These are phyloP conservation scores for Angomonas ambiguus DNA, from an alignment of 208 protist genomes.

Conservation along the genomic window DNA sequence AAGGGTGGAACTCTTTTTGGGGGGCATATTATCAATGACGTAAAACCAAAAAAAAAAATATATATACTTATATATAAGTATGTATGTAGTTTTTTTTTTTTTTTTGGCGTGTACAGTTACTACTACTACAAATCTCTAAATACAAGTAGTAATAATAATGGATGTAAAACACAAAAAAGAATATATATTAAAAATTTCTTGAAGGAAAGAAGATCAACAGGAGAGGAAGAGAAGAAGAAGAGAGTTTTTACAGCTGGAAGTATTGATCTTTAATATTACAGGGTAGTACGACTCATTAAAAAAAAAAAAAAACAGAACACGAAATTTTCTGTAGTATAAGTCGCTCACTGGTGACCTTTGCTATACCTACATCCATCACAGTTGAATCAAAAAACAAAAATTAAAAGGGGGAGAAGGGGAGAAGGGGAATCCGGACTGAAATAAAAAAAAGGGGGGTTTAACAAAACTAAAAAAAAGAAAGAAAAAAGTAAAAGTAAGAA, in stretches of 20 bases:
- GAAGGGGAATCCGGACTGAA: too few species aligned
- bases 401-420: too few species aligned
- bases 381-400: background rate
- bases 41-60: conserved; percentile 1
- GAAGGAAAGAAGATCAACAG: too few species aligned
- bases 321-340: background rate
- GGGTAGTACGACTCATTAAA: too few species aligned
- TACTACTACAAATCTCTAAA: background rate
- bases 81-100: background rate
- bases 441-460: background rate
- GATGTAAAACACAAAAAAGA: background rate
- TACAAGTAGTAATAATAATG: background rate
- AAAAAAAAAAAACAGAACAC: background rate
- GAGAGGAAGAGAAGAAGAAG: background rate
- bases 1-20: conserved; percentile 1
- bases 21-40: background rate
- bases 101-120: background rate
- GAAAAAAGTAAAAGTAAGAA: background rate
- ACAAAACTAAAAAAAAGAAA: conserved; percentile 6
- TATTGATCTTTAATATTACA: too few species aligned
- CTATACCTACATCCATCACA: too few species aligned
- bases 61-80: background rate
- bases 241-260: background rate
- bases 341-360: too few species aligned
- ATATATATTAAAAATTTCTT: conserved; percentile 2